Percentiles rank a stretch among this genome's conserved stretches.
These are phyloP conservation scores for Tricholoma bakamatsutake DNA, from an alignment of 768 basidiomycete species.

Conservation along the genomic window DNA sequence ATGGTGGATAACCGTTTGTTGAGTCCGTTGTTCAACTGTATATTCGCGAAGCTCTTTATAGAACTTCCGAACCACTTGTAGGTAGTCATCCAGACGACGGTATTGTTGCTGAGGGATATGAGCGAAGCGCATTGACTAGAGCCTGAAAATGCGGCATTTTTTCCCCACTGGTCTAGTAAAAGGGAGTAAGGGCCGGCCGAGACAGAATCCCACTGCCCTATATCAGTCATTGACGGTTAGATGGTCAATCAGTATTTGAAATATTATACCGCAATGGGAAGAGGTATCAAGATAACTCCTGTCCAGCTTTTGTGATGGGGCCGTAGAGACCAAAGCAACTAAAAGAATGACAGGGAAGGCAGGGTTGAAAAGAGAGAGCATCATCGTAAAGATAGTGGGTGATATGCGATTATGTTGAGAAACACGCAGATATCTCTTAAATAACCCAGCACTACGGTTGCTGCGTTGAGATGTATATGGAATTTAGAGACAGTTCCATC, in stretches of 20 bases:
- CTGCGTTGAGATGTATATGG: background rate
- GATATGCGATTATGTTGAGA: background rate
- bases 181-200: conserved; percentile 42
- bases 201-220: conserved; percentile 50
- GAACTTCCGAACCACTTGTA: conserved; percentile 52
- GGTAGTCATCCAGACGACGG: conserved; percentile 43
- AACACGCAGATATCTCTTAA: background rate
- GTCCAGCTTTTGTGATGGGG: conserved; percentile 18
- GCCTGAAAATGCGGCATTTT: conserved; percentile 36
- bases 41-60: conserved; percentile 60
- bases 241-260: background rate
- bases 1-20: conserved; percentile 52
- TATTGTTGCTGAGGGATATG: conserved; percentile 33
- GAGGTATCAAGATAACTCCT: conserved; percentile 31
- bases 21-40: conserved; percentile 43
- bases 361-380: conserved; percentile 22
- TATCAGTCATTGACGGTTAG: background rate
- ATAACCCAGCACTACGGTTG: background rate
- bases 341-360: conserved; percentile 21
- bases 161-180: conserved; percentile 43
- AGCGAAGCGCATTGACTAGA: conserved; percentile 43
- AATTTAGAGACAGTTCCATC: background rate
- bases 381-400: background rate
- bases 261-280: conserved; percentile 30
- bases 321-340: conserved; percentile 23